These are phyloP conservation scores for Plasmodium sp. DNA, from an alignment of 169 alveolate genomes.

Conservation along the genomic window DNA sequence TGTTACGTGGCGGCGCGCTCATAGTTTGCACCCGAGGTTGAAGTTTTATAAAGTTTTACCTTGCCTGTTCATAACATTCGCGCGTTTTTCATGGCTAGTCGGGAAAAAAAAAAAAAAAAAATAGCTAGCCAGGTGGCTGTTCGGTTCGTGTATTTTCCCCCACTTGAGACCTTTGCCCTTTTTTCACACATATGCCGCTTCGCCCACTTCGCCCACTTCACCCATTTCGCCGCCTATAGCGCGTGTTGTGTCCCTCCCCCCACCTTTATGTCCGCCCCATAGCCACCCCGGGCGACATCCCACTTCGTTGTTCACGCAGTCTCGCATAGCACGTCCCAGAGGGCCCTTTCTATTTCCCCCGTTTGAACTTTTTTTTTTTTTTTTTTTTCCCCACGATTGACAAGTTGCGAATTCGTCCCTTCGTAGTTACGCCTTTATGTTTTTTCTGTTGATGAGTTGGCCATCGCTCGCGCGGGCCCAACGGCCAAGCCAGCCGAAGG, in stretches of 20 bases:
- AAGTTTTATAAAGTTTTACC: constrained; percentile 5
- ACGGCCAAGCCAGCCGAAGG: background rate
- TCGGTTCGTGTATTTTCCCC: background rate
- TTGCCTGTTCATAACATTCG: background rate
- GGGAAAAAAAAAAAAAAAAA: constrained; percentile 2
- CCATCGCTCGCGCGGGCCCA: background rate
- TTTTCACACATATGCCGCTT: background rate
- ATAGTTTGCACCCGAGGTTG: background rate
- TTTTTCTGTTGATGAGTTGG: background rate
- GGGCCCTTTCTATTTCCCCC: background rate
- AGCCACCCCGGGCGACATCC: background rate
- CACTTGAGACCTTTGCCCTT: background rate
- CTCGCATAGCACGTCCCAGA: background rate
- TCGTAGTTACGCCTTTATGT: background rate
- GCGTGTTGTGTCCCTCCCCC: background rate
- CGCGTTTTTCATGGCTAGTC: background rate
- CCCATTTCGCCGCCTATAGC: background rate
- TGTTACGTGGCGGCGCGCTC: background rate
- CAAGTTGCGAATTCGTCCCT: background rate
- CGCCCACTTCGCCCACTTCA: background rate
- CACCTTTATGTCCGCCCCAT: background rate
- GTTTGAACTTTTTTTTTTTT: background rate
- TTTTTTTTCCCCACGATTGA: background rate
- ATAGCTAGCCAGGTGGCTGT: background rate
- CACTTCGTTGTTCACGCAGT: background rate